These are phyloP conservation scores for Margaritispora aquatica DNA, from an alignment of 495 filamentous ascomycete species.

Conservation along the genomic window DNA sequence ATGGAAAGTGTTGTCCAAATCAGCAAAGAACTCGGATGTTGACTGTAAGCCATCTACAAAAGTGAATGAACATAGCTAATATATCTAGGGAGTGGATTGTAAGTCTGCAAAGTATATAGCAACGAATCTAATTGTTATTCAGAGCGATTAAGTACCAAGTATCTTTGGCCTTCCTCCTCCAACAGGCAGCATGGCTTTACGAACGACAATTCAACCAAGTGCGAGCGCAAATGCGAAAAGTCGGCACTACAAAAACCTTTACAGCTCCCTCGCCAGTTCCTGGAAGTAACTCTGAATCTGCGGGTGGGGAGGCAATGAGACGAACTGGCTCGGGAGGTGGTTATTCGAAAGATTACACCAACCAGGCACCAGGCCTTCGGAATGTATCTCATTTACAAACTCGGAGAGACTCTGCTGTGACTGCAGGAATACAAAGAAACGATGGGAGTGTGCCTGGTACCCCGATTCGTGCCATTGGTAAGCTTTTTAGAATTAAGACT, in stretches of 20 bases:
- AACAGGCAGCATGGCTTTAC: slow-evolving; percentile 92
- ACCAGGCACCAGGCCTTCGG: slow-evolving; percentile 35
- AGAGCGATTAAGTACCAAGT: slow-evolving; percentile 65
- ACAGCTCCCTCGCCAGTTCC: slow-evolving; percentile 45
- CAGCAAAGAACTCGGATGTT: slow-evolving; percentile 65
- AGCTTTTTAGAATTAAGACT: not conserved
- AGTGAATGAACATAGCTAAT: slow-evolving; percentile 8
- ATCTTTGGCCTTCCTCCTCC: slow-evolving; percentile 79
- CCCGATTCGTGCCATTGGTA: slow-evolving; percentile 17
- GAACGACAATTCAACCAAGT: slow-evolving; percentile 86
- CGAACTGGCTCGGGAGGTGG: slow-evolving; percentile 52
- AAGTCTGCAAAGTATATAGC: slow-evolving; percentile 25
- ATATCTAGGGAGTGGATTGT: slow-evolving; percentile 72
- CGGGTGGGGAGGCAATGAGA: slow-evolving; percentile 51
- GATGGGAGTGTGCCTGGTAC: slow-evolving; percentile 7
- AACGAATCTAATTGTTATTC: slow-evolving; percentile 9
- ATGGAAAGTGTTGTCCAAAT: slow-evolving; percentile 83
- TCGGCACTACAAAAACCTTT: slow-evolving; percentile 42
- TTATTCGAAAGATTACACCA: slow-evolving; percentile 24
- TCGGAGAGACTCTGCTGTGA: slow-evolving; percentile 53
- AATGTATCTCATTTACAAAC: slow-evolving; percentile 56
- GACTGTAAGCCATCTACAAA: slow-evolving; percentile 58
- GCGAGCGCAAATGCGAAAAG: slow-evolving; percentile 82
- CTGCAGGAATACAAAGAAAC: slow-evolving; percentile 23
- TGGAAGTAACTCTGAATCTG: slow-evolving; percentile 38